phyloP scores from a whole-genome alignment of 2,329 filamentous ascomycete species.

The Cladosporium sp. region DNA sequence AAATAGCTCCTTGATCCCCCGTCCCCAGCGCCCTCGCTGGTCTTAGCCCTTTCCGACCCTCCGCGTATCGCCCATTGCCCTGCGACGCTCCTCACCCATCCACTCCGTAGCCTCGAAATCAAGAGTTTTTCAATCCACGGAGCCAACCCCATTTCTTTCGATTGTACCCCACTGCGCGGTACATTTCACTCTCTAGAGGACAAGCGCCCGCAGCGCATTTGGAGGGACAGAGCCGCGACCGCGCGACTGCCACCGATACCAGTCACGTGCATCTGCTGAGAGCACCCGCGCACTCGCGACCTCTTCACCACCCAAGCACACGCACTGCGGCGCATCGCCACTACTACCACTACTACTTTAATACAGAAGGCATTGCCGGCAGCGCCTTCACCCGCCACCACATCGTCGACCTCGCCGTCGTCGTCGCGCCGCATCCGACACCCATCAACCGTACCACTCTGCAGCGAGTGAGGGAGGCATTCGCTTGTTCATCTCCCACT shows the following conservation, averaged over 20 bases:
- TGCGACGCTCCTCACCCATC: constrained; percentile 14
- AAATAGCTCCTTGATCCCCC: constrained; percentile 4
- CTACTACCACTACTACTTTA: constrained; percentile 8
- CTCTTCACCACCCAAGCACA: neutral
- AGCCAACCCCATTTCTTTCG: constrained; percentile 13
- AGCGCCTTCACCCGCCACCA: constrained; percentile 19
- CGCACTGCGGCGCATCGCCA: constrained; percentile 11
- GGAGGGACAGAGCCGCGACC: constrained; percentile 10
- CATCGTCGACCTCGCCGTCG: constrained; percentile 12
- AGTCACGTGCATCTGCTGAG: constrained; percentile 13
- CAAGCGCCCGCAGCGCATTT: constrained; percentile 12
- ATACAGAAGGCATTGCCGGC: constrained; percentile 20
- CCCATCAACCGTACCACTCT: constrained; percentile 19
- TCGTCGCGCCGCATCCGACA: constrained; percentile 2
- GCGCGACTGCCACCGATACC: neutral
- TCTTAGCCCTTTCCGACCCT: constrained; percentile 1
- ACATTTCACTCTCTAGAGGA: constrained; percentile 19
- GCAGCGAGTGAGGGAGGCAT: constrained; percentile 29
- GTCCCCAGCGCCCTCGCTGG: constrained; percentile 3
- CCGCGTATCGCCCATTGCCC: constrained; percentile 13
- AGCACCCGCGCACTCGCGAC: constrained; percentile 14
- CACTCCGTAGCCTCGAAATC: constrained; percentile 19
- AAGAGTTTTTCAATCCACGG: constrained; percentile 10
- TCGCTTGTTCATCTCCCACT: constrained; percentile 29
- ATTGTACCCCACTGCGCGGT: constrained; percentile 13